Evolutionary conservation across 352 stramenopile species (phyloP), one percentile per base, ranked within the genome.

Genomic region (Pythium grandisporangium): DNA sequence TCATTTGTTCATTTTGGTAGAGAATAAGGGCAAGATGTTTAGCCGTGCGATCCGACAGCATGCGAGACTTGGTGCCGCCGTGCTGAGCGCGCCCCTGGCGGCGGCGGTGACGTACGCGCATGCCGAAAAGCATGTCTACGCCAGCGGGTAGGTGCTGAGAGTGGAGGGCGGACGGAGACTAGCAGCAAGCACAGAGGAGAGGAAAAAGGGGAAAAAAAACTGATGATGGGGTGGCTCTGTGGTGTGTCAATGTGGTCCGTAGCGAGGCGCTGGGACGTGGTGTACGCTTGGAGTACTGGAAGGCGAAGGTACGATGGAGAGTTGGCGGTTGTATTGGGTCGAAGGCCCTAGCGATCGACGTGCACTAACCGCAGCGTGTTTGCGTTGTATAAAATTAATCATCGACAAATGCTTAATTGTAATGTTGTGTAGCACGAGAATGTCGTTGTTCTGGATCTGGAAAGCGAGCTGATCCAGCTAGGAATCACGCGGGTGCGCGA

Each of bases 391-490:
- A n/a, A n/a, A n/a, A n/a, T n/a, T n/a, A n/a, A n/a, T n/a, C n/a
- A n/a, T n/a, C n/a, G n/a, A n/a, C n/a, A n/a, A n/a, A n/a, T n/a
- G n/a, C n/a, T n/a, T n/a, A n/a, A n/a, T n/a, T n/a, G n/a, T n/a
- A n/a, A n/a, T 1, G 33, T 20, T 13, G 20, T 26, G 16, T 48
- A 92, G 79, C 79, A 93, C 42, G 76, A 90, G 47, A 93, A 93
- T 41, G 77, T 93, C 24, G 76, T 86, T 30, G 77, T 90, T 46
- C 49, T 93, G 36, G 79, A 90, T 29, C 48, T 93, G 3, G 79
- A 93, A 55, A 89, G 72, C 53, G 79, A 93, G 48, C 51, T 87
- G n/a, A 72, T 93, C 24, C 76, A 90, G 53, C 60, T 88, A 19
- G 73, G 76, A 25, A 86, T 93, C 53, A 83, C 76, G 21, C 63